A percentile compares a stretch with the other conserved stretches of the same genome.
Evolutionary conservation across 768 basidiomycete species (phyloP).

Genomic region (Galerina marginata): DNA sequence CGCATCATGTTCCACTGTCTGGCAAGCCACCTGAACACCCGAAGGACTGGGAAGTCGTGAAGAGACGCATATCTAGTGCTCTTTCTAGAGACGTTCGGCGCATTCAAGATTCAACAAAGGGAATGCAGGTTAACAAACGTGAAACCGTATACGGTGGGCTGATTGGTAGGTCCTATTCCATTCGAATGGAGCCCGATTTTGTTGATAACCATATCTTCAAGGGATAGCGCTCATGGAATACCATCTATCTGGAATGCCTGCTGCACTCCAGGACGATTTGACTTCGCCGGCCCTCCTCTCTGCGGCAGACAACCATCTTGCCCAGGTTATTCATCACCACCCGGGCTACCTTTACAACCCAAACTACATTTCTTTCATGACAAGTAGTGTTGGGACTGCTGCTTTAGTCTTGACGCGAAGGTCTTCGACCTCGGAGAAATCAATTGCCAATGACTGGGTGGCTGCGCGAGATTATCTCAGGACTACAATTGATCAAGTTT

Average conservation of each 20-base stretch:
- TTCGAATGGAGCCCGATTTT: too few relatives aligned
- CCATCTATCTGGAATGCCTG: constrained; percentile 22
- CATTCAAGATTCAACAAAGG: background rate
- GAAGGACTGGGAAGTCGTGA: constrained; percentile 5
- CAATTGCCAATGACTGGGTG: constrained; percentile 25
- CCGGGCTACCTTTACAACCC: constrained; percentile 13
- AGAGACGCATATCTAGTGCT: background rate
- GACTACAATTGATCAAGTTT: constrained; percentile 25
- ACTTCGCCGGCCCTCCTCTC: constrained; percentile 19
- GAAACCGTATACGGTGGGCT: too few relatives aligned
- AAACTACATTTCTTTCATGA: constrained; percentile 40
- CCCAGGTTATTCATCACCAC: constrained; percentile 21
- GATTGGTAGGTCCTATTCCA: too few relatives aligned
- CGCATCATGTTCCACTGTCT: background rate
- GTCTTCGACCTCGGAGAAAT: constrained; percentile 24
- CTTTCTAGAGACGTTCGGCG: background rate
- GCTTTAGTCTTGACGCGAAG: constrained; percentile 39
- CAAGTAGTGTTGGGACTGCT: constrained; percentile 44
- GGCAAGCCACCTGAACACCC: background rate
- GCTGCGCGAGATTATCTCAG: constrained; percentile 30
- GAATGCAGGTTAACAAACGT: background rate
- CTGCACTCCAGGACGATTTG: constrained; percentile 17
- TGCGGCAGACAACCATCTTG: constrained; percentile 27
- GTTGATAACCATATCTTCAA: background rate
- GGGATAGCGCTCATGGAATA: constrained; percentile 34